These are phyloP conservation scores for Fusarium torreyae DNA, from an alignment of 2,329 filamentous ascomycete genomes.

Conservation along the genomic window DNA sequence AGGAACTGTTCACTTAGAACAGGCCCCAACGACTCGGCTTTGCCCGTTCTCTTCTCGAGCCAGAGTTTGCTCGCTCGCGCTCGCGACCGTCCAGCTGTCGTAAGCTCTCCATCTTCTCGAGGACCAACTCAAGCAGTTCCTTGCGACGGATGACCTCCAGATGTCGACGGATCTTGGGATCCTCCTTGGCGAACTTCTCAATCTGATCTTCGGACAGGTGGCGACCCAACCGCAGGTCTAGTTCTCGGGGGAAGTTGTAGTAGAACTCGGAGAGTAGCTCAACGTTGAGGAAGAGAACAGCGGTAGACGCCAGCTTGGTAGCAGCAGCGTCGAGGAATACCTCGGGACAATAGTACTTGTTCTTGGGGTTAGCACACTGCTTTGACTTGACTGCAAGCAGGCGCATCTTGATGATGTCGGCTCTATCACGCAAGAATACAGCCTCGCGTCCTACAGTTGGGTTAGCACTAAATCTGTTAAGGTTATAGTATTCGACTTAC, in stretches of 20 bases:
- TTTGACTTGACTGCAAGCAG: slow-evolving; percentile 89
- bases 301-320: slow-evolving; percentile 93
- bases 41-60: slow-evolving; percentile 49
- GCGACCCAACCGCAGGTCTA: slow-evolving; percentile 88
- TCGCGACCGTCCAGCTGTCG: slow-evolving; percentile 85
- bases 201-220: slow-evolving; percentile 84
- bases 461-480: slow-evolving; percentile 46
- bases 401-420: slow-evolving; percentile 91
- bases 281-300: slow-evolving; percentile 96
- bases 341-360: slow-evolving; percentile 98
- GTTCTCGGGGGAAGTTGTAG: slow-evolving; percentile 94
- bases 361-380: slow-evolving; percentile 85
- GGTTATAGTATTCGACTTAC: slow-evolving; percentile 63
- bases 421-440: slow-evolving; percentile 91
- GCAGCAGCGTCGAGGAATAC: slow-evolving; percentile 98
- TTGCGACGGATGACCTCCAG: slow-evolving; percentile 94
- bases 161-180: slow-evolving; percentile 89
- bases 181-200: slow-evolving; percentile 92
- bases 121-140: slow-evolving; percentile 90
- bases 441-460: slow-evolving; percentile 82
- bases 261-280: slow-evolving; percentile 98
- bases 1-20: slow-evolving; percentile 55
- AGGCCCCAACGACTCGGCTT: slow-evolving; percentile 66
- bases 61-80: slow-evolving; percentile 62
- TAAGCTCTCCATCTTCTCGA: slow-evolving; percentile 96